phyloP scores from a whole-genome alignment of 768 basidiomycete species.

The Guyanaporus albipodus region DNA sequence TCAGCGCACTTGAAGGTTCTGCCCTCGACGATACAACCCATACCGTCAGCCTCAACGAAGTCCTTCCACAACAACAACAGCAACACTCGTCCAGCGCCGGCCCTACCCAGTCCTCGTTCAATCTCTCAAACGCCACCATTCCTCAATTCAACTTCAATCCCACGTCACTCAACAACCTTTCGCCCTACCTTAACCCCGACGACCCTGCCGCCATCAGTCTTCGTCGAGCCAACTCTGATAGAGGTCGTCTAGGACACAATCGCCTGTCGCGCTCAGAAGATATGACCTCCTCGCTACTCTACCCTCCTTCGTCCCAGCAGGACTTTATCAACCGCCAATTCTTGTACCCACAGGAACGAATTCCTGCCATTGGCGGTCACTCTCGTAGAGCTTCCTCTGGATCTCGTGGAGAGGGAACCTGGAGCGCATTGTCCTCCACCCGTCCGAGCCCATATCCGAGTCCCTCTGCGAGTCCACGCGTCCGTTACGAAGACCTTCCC shows the following conservation, averaged over 20 bases:
- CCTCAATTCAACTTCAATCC: slow-evolving; percentile 36
- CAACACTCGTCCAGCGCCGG: slow-evolving; percentile 25
- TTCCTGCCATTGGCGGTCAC: slow-evolving; percentile 39
- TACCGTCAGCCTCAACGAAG: slow-evolving; percentile 30
- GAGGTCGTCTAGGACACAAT: slow-evolving; percentile 39
- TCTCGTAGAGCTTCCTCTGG: slow-evolving; percentile 41
- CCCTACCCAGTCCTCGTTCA: slow-evolving; percentile 27
- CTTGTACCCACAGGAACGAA: slow-evolving; percentile 38
- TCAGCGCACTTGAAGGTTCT: slow-evolving; percentile 32
- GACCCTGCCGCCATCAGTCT: slow-evolving; percentile 31
- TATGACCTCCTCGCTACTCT: slow-evolving; percentile 34
- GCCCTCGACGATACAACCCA: slow-evolving; percentile 37
- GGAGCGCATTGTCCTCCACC: slow-evolving; percentile 35
- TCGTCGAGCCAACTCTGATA: slow-evolving; percentile 51
- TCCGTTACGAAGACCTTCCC: slow-evolving; percentile 49
- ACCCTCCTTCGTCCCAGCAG: slow-evolving; percentile 37
- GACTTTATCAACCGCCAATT: slow-evolving; percentile 43
- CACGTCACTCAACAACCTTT: slow-evolving; percentile 32
- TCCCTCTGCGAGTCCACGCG: slow-evolving; percentile 61
- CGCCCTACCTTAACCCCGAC: slow-evolving; percentile 36
- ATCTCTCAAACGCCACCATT: slow-evolving; percentile 21
- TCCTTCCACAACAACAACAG: slow-evolving; percentile 25
- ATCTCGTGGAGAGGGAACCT: slow-evolving; percentile 31
- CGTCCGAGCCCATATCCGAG: slow-evolving; percentile 64
- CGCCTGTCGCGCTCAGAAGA: slow-evolving; percentile 64